phyloP scores from a whole-genome alignment of 352 stramenopile species.

The Globisporangium cylindrosporum region DNA sequence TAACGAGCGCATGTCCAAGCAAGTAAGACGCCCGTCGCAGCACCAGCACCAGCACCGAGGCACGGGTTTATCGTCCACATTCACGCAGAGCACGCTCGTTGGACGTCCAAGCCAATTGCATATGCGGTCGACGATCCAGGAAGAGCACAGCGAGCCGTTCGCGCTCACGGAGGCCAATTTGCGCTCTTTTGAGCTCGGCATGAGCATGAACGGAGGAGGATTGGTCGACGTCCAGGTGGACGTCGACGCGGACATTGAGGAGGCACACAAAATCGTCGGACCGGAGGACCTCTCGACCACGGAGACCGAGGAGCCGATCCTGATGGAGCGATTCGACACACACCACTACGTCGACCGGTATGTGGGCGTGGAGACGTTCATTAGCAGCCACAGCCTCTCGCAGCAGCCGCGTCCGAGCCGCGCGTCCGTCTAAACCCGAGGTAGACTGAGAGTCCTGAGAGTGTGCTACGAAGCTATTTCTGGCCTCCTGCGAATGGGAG shows the following conservation, averaged over 20 bases:
- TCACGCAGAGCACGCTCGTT: slow-evolving; percentile 13
- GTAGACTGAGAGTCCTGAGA: background rate
- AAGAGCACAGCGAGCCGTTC: slow-evolving; percentile 10
- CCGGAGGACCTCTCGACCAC: slow-evolving; percentile 5
- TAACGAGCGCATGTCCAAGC: slow-evolving; percentile 14
- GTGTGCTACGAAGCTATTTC: no score
- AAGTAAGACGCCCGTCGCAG: background rate
- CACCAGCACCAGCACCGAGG: background rate
- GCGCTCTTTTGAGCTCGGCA: slow-evolving; percentile 14
- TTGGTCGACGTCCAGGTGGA: background rate
- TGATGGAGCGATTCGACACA: background rate
- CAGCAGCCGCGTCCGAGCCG: slow-evolving; percentile 8
- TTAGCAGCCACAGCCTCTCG: background rate
- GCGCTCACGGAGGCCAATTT: slow-evolving; percentile 19
- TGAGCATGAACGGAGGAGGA: background rate
- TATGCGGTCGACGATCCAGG: slow-evolving; percentile 5
- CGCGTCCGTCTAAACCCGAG: slow-evolving; percentile 2
- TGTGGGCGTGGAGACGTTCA: background rate
- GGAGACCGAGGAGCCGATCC: background rate
- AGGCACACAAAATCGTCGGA: slow-evolving; percentile 1
- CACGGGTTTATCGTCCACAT: slow-evolving; percentile 12
- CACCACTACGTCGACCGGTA: background rate
- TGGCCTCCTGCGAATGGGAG: background rate
- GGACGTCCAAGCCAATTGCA: slow-evolving; percentile 1
- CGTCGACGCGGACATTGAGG: background rate